A percentile compares a stretch with the other conserved stretches of the same genome.
phyloP scores from a whole-genome alignment of 2,329 filamentous ascomycete species.

The Monosporascus sp. region DNA sequence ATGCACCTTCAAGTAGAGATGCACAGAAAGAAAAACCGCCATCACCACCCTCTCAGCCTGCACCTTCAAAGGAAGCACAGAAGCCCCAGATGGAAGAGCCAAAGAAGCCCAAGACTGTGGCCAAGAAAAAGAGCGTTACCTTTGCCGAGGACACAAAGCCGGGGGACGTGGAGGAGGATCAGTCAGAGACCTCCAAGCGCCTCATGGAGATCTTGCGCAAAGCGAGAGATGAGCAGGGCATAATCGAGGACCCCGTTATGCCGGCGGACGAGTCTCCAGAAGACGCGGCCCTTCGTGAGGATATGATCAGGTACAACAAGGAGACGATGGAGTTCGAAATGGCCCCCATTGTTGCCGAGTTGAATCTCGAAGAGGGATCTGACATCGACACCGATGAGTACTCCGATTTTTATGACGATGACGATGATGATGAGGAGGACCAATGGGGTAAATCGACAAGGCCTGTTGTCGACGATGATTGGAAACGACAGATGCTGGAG shows the following conservation, averaged over 20 bases:
- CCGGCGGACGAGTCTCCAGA: constrained; percentile 74
- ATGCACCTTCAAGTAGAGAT: constrained; percentile 2
- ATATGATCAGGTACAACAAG: constrained; percentile 84
- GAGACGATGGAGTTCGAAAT: constrained; percentile 65
- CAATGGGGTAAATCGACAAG: constrained; percentile 69
- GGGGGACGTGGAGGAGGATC: constrained; percentile 25
- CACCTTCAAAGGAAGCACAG: neutral
- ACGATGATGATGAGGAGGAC: constrained; percentile 58
- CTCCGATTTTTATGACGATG: constrained; percentile 48
- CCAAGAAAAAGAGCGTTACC: constrained; percentile 53
- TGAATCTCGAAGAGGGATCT: constrained; percentile 73
- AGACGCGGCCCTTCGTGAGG: constrained; percentile 71
- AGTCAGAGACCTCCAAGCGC: constrained; percentile 39
- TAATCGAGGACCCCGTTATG: constrained; percentile 50
- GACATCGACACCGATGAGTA: constrained; percentile 45
- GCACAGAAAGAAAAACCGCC: neutral
- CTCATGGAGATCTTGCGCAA: constrained; percentile 53
- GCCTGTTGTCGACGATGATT: constrained; percentile 65
- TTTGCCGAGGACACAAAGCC: constrained; percentile 58
- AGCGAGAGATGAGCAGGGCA: constrained; percentile 50
- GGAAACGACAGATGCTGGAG: constrained; percentile 77
- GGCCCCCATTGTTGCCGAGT: constrained; percentile 85
- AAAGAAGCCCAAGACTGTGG: constrained; percentile 3
- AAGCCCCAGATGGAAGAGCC: constrained; percentile 1
- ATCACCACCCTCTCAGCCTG: neutral